Conservation (phyloP, 2,329 filamentous ascomycete genomes). For the Pyricularia sp. region DNA sequence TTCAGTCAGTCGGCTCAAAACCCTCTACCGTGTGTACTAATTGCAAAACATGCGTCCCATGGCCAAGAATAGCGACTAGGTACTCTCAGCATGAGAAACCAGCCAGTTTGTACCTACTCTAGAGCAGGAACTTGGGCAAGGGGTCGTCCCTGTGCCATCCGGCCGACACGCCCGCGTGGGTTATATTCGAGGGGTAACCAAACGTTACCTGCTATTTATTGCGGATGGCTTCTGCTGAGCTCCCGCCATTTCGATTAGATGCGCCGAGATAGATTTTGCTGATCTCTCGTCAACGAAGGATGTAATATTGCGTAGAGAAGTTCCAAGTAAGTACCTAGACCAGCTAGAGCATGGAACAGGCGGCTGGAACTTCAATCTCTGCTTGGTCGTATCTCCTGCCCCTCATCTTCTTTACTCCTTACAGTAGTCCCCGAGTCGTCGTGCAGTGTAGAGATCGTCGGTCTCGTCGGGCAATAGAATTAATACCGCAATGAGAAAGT, state of each 20-base stretch:
- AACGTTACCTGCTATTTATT: background rate
- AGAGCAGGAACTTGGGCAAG: background rate
- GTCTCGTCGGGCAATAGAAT: background rate
- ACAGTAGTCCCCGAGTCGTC: background rate
- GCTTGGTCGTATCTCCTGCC: background rate
- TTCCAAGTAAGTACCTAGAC: too few species aligned
- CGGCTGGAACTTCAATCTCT: background rate
- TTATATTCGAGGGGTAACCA: background rate
- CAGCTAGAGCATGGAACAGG: background rate
- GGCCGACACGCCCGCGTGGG: background rate
- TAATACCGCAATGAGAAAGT: background rate
- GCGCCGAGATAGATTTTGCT: background rate
- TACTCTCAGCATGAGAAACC: background rate
- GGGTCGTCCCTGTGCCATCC: background rate
- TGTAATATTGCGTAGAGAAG: background rate
- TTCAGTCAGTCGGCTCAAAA: background rate
- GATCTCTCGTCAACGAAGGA: background rate
- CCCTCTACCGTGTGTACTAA: background rate
- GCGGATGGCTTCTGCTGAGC: too few species aligned
- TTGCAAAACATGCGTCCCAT: background rate
- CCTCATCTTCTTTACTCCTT: background rate
- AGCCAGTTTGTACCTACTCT: background rate
- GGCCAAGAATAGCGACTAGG: background rate
- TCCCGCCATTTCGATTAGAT: background rate
- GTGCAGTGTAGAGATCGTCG: background rate